phyloP scores from a whole-genome alignment of 73 alveolate genomes.

The Stentor coeruleus region DNA sequence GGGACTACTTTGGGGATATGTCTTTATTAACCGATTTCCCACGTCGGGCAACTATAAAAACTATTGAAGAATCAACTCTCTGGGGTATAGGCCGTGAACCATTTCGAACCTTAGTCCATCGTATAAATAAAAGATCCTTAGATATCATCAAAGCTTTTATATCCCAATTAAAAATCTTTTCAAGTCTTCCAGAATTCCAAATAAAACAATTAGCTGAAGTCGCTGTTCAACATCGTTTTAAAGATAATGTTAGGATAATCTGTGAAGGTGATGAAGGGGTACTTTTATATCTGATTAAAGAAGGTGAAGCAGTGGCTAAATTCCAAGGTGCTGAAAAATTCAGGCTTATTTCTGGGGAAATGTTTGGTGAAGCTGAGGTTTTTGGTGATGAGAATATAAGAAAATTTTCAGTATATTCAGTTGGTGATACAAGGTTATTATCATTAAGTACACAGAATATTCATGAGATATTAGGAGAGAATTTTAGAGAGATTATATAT shows the following conservation, averaged over 20 bases:
- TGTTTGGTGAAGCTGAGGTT: background rate
- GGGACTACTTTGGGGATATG: slow-evolving; percentile 12
- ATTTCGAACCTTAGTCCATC: background rate
- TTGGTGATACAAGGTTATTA: background rate
- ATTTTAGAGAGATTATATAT: no score
- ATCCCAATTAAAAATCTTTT: background rate
- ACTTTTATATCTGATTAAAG: no score
- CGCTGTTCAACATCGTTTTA: background rate
- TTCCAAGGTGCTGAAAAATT: background rate
- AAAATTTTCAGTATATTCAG: background rate
- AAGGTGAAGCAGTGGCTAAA: background rate
- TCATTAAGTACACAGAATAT: background rate
- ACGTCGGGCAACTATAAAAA: background rate
- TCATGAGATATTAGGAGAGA: background rate
- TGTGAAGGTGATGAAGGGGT: background rate
- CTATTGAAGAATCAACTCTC: background rate
- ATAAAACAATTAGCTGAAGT: background rate
- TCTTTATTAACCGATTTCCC: background rate
- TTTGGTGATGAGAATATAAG: background rate
- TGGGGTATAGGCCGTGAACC: background rate
- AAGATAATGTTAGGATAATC: background rate
- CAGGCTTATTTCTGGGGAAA: background rate
- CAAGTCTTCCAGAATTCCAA: background rate
- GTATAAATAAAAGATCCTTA: background rate
- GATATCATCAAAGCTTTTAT: background rate